phyloP scores from a whole-genome alignment of 228 moss, liverwort and hornwort genomes.

The Sphagnum fallax region DNA sequence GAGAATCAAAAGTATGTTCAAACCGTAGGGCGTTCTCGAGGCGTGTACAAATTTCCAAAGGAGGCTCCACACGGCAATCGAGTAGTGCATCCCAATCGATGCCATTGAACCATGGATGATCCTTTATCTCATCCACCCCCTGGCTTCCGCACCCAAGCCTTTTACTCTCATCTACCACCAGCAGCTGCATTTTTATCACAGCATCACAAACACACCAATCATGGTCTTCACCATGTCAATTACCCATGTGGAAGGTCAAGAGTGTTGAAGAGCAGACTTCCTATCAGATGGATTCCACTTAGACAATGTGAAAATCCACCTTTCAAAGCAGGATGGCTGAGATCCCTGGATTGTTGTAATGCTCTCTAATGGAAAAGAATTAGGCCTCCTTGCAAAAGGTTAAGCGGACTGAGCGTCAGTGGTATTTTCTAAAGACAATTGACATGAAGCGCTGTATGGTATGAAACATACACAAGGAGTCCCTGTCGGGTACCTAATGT shows the following conservation, averaged over 20 bases:
- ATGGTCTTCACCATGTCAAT: background rate
- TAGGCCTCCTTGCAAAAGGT: too few species aligned
- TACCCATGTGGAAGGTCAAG: background rate
- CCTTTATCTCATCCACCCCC: constrained; percentile 4
- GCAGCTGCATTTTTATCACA: background rate
- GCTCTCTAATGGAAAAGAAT: too few species aligned
- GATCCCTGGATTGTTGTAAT: too few species aligned
- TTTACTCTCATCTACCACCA: constrained; percentile 3
- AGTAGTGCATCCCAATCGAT: constrained; percentile 9
- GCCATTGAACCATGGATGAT: constrained; percentile 8
- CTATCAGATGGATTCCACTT: too few species aligned
- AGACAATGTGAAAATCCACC: too few species aligned
- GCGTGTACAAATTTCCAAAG: constrained; percentile 5
- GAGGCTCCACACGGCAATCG: constrained; percentile 2
- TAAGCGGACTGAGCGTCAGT: too few species aligned
- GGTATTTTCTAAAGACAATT: too few species aligned
- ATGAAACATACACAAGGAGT: too few species aligned
- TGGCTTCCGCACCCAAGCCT: constrained; percentile 9
- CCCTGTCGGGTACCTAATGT: too few species aligned
- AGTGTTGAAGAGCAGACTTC: too few species aligned
- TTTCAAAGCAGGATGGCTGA: too few species aligned
- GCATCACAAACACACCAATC: background rate
- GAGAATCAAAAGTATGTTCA: background rate
- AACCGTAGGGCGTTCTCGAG: background rate
- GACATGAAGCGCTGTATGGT: too few species aligned